These are phyloP conservation scores for Fraxinus anomala DNA, from an alignment of 257 asterid species.

Conservation along the genomic window DNA sequence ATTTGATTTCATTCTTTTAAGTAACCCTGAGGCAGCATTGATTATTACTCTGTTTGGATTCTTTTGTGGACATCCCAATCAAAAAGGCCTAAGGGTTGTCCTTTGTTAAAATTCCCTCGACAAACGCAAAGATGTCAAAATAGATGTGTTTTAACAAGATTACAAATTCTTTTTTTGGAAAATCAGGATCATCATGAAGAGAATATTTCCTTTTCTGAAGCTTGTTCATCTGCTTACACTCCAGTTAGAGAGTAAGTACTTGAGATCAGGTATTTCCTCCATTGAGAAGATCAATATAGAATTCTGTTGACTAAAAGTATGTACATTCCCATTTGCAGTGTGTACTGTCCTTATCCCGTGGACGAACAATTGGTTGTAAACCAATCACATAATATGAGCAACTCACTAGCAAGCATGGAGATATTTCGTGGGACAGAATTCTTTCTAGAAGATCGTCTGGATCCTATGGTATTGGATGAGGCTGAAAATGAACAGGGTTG, in stretches of 20 bases:
- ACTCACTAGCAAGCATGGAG: constrained; percentile 40
- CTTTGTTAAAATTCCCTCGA: background rate
- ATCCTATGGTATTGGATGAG: constrained; percentile 52
- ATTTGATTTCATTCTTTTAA: background rate
- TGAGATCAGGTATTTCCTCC: constrained; percentile 2
- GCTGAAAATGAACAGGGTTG: constrained; percentile 39
- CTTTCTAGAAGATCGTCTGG: constrained; percentile 56
- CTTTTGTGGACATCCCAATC: background rate
- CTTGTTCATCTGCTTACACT: constrained; percentile 42
- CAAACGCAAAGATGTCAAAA: constrained; percentile 5
- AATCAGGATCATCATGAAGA: constrained; percentile 40
- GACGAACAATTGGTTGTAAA: constrained; percentile 29
- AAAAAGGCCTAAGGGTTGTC: constrained; percentile 3
- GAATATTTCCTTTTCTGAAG: constrained; percentile 34
- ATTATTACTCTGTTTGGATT: background rate
- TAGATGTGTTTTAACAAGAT: constrained; percentile 22
- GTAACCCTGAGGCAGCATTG: background rate
- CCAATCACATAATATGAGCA: constrained; percentile 29
- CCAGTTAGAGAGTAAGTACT: constrained; percentile 73
- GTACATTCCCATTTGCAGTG: constrained; percentile 50
- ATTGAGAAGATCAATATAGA: background rate
- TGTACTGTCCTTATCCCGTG: constrained; percentile 44
- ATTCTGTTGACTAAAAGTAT: constrained; percentile 3
- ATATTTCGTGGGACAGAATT: constrained; percentile 39
- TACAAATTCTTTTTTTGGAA: background rate